Evolutionary conservation across 257 asterid genomes (phyloP), one percentile per base, ranked within the genome.

Genomic region (Fraxinus quadrangulata): DNA sequence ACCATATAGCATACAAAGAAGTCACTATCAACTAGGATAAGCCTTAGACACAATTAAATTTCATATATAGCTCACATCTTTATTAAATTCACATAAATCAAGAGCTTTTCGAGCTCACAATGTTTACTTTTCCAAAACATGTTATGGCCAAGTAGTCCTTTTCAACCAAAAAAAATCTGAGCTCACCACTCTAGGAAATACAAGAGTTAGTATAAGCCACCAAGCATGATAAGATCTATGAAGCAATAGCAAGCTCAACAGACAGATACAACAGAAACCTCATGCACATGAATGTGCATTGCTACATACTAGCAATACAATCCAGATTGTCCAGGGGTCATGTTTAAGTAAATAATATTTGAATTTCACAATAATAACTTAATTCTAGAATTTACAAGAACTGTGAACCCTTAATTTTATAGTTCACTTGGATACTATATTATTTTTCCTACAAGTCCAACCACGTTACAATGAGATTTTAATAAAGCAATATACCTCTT

Each of bases 201-300:
- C 61, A n/a, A 61, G 16, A 23, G 33, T 23, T 24, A 24, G 56
- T 23, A 21, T 5, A 40, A 12, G 11, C 11, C 21, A 9, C 9
- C 30, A 71, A 24, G 26, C 36, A 71, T n/a, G 61, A 71, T 39
- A 24, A 24, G 10, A 28, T 42, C 47, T 21, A 47, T 30, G 1
- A 21, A 34, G 74, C 54, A 28, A n/a, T 21, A 71, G 61, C 33
- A 21, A 39, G n/a, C 10, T 34, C 42, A 17, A 40, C 40, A 71
- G 37, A 56, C 59, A 71, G 40, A 71, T 23, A 71, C 42, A 70
- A 70, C 23, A 40, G 28, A 70, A 70, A 36, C 74, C 28, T 0
- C 67, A 63, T 1, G 17, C 28, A 2, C 16, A 61, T 23, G 69
- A 23, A 23, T 24, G 69, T 26, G 21, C 4, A 24, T 11, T 23